These are phyloP conservation scores for Naganishia vaughanmartiniae DNA, from an alignment of 768 basidiomycete genomes.

Conservation along the genomic window DNA sequence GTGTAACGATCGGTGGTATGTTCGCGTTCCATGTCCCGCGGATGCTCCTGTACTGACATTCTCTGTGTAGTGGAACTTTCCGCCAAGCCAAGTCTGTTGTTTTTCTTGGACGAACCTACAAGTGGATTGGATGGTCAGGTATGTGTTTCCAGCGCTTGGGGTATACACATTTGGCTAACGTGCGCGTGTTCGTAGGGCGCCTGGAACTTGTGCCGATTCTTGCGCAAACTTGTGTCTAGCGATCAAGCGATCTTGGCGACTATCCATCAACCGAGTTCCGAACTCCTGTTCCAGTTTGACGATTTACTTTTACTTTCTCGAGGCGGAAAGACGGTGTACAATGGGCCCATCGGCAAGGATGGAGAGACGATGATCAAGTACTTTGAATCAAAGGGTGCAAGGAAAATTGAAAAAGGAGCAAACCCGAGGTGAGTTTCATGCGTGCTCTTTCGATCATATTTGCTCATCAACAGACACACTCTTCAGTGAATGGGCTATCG, in stretches of 20 bases:
- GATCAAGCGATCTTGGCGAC: conserved; percentile 86
- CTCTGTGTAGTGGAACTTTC: conserved; percentile 60
- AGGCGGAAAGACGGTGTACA: conserved; percentile 61
- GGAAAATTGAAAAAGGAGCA: conserved; percentile 8
- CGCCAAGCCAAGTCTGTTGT: conserved; percentile 74
- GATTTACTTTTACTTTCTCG: conserved; percentile 67
- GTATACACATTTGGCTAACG: neutral
- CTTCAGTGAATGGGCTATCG: conserved; percentile 19
- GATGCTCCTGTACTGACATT: neutral
- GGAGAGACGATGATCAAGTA: conserved; percentile 15
- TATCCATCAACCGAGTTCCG: conserved; percentile 59
- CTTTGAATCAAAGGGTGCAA: conserved; percentile 11
- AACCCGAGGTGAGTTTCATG: conserved; percentile 5
- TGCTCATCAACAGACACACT: neutral
- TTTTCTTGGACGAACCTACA: conserved; percentile 88
- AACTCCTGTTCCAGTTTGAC: conserved; percentile 76
- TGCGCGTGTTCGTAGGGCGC: conserved; percentile 62
- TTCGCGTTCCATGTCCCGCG: neutral
- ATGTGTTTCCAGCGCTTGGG: conserved; percentile 54
- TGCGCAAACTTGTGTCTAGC: conserved; percentile 68
- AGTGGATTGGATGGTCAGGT: conserved; percentile 67
- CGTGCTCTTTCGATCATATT: neutral
- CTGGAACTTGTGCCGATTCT: conserved; percentile 67
- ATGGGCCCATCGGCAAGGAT: conserved; percentile 17
- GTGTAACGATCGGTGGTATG: conserved; percentile 42